Base-by-base conservation (phyloP, 108 stramenopile genomes). In the Stephanodiscus minutulus region DNA sequence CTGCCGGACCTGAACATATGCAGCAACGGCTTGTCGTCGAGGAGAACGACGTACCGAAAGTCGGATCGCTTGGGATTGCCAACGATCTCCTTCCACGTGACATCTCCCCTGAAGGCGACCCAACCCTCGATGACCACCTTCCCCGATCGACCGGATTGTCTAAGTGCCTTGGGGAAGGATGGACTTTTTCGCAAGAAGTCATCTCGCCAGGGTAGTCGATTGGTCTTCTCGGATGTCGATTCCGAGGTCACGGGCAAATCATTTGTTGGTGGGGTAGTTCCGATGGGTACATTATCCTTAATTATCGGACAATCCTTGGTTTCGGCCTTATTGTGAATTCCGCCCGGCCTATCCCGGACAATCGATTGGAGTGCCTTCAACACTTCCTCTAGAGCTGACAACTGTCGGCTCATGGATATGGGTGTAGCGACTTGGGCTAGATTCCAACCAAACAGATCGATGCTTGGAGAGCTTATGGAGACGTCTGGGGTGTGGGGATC, bases 101-200 rank as follows among this genome's bases (percentile, higher is more conserved):
- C 18, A 44, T 35, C 29, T 0, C 22, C 62, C 43, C 76, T 67
- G n/a, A 61, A 70, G 43, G 76, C 76, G 11, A 77, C 64, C 76
- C 76, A 77, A 37, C 76, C 76, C 64, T 77, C 69, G 11, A 77
- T 77, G 48, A 77, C 54, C 18, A 63, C 64, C 59, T 77, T 65
- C 9, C 76, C 76, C 12, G n/a, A 52, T 43, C 56, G 68, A 27
- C 69, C 76, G 12, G 62, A 59, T 39, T 53, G 63, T 39, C 76
- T 55, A 22, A 77, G 48, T 29, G 53, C 64, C 56, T 77, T 77
- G 47, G 70, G 54, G 64, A 66, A 77, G 46, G 69, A 50, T 28
- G 55, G 18, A 31, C 76, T 70, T 33, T 77, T 77, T 50, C 27
- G 76, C 31, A 77, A 43, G 63, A 64, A 77, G 0, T 15, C 21